These are phyloP conservation scores for Arthrobotrys pseudoclavata DNA, from an alignment of 2,329 filamentous ascomycete species.

Conservation along the genomic window DNA sequence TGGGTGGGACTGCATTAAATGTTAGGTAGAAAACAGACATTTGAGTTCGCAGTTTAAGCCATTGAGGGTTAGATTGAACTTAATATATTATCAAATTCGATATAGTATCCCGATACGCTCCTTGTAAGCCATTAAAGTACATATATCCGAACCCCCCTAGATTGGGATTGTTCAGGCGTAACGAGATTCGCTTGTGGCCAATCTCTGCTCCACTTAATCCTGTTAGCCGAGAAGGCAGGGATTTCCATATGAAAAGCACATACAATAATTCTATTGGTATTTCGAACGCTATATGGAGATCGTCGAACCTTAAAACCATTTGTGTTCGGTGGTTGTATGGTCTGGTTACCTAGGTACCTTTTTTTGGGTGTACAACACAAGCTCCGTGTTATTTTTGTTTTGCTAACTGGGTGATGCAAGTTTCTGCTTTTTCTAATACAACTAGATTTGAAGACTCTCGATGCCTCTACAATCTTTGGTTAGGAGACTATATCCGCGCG, in stretches of 20 bases:
- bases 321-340: no score
- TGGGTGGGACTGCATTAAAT: no score
- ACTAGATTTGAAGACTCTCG: not conserved
- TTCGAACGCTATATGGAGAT: not conserved
- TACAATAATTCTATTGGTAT: not conserved
- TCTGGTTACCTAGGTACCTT: no score
- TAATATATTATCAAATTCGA: no score
- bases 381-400: not conserved
- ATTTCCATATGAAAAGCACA: not conserved
- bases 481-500: no score
- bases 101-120: no score
- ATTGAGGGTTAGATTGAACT: no score
- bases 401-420: no score
- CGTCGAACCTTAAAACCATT: not conserved
- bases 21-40: no score
- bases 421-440: no score
- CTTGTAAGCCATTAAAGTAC: not conserved
- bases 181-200: not conserved
- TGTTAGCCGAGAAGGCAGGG: not conserved
- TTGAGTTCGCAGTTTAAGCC: no score
- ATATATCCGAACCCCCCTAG: not conserved
- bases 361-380: not conserved
- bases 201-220: not conserved
- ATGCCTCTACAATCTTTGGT: no score
- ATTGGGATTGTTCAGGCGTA: not conserved